Conservation (phyloP, 202 grass and related monocot species). For the Zoysia matrella region DNA sequence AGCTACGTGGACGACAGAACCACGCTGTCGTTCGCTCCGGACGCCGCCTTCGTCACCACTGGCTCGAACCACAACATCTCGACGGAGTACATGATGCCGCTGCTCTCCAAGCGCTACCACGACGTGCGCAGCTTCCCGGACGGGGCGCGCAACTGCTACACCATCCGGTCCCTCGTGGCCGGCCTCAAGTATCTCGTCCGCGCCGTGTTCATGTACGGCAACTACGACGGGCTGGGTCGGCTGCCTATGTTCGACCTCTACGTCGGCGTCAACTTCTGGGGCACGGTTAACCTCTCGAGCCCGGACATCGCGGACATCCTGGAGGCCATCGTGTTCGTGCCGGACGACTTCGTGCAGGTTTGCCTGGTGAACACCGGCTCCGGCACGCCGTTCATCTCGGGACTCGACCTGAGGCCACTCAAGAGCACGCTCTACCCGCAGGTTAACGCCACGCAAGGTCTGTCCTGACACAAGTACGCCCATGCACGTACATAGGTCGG, state of each 20-base stretch:
- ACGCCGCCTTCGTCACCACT: slow-evolving; percentile 35
- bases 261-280: background rate
- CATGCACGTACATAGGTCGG: no score
- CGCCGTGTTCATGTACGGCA: slow-evolving; percentile 49
- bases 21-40: slow-evolving; percentile 33
- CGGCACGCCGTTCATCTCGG: slow-evolving; percentile 48
- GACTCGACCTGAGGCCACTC: slow-evolving; percentile 47
- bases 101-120: background rate
- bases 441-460: slow-evolving; percentile 23
- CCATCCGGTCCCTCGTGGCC: background rate
- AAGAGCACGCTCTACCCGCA: slow-evolving; percentile 38
- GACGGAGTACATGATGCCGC: background rate
- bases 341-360: slow-evolving; percentile 33
- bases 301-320: background rate
- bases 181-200: slow-evolving; percentile 50
- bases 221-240: slow-evolving; percentile 49
- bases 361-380: slow-evolving; percentile 51
- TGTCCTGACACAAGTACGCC: background rate
- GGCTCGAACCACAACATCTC: slow-evolving; percentile 41
- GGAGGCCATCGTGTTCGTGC: slow-evolving; percentile 36
- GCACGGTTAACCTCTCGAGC: slow-evolving; percentile 20
- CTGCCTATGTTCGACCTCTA: slow-evolving; percentile 61
- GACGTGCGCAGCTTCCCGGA: no score
- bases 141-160: slow-evolving; percentile 53
- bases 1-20: slow-evolving; percentile 27